phyloP scores from a whole-genome alignment of 805 yeast genomes.

The Spathaspora sp. region DNA sequence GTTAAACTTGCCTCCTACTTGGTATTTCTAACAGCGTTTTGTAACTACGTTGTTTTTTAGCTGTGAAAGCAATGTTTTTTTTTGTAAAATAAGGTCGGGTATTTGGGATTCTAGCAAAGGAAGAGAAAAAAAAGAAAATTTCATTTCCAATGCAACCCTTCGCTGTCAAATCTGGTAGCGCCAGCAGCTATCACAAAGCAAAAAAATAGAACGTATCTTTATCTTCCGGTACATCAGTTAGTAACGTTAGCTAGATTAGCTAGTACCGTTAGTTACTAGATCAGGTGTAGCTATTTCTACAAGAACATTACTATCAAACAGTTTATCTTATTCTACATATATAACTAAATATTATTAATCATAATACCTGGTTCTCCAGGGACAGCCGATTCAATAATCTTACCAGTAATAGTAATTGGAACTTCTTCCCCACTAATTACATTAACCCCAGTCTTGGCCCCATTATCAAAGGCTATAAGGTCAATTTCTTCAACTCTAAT shows the following conservation, averaged over 20 bases:
- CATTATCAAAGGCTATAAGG: constrained; percentile 61
- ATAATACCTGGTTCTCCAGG: constrained; percentile 93
- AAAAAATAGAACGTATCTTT: too few species aligned
- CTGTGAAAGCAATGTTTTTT: too few species aligned
- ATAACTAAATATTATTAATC: constrained; percentile 54
- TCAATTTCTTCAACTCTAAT: constrained; percentile 50
- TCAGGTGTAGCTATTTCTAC: not conserved
- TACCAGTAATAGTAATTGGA: constrained; percentile 59
- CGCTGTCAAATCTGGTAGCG: not conserved
- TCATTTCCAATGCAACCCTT: not conserved
- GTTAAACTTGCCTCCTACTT: not conserved
- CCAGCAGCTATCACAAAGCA: too few species aligned
- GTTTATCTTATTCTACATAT: not conserved
- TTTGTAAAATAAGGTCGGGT: not conserved
- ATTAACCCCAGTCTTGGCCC: constrained; percentile 60
- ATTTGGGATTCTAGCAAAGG: not conserved
- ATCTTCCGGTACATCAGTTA: too few species aligned
- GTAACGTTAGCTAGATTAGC: too few species aligned
- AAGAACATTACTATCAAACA: not conserved
- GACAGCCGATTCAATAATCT: constrained; percentile 75
- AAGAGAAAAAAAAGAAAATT: not conserved
- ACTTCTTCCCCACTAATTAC: constrained; percentile 66
- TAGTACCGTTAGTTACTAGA: too few species aligned
- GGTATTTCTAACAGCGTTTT: not conserved
- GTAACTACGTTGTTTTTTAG: too few species aligned